These are phyloP conservation scores for Pistacia vera DNA, from an alignment of 345 rosid genomes.

Conservation along the genomic window DNA sequence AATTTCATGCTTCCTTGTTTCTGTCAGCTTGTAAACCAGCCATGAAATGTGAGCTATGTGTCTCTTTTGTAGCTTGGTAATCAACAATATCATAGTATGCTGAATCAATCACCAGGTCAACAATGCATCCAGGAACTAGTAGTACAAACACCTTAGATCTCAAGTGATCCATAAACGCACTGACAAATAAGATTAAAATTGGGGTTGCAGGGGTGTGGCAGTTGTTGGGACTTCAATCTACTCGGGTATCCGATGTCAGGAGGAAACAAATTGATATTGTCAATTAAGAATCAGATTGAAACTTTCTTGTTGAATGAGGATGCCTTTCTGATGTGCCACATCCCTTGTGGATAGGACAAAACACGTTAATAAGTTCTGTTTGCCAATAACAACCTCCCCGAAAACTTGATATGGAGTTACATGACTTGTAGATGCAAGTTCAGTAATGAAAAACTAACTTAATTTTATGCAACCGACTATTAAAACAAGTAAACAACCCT, in stretches of 20 bases:
- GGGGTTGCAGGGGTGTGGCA: background rate
- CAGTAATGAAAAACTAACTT: no score
- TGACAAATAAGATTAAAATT: background rate
- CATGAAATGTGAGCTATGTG: background rate
- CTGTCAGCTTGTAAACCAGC: background rate
- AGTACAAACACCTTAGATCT: background rate
- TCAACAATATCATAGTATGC: no score
- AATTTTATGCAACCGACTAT: no score
- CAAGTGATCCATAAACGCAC: background rate
- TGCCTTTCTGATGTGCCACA: no score
- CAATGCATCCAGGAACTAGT: background rate
- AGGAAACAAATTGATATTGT: no score
- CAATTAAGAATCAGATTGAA: background rate
- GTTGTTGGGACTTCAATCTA: background rate
- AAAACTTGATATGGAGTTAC: no score
- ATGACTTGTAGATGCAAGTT: no score
- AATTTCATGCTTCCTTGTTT: background rate
- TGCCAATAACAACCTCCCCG: no score
- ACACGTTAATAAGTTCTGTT: no score
- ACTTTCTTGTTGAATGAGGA: background rate
- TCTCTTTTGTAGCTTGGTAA: no score
- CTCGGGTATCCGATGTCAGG: background rate
- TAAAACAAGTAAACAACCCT: no score
- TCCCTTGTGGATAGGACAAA: no score
- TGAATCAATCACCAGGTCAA: background rate